Evolutionary conservation across 805 yeast species (phyloP), one percentile per base, ranked within the genome.

Genomic region (Kuraishia capsulata): DNA sequence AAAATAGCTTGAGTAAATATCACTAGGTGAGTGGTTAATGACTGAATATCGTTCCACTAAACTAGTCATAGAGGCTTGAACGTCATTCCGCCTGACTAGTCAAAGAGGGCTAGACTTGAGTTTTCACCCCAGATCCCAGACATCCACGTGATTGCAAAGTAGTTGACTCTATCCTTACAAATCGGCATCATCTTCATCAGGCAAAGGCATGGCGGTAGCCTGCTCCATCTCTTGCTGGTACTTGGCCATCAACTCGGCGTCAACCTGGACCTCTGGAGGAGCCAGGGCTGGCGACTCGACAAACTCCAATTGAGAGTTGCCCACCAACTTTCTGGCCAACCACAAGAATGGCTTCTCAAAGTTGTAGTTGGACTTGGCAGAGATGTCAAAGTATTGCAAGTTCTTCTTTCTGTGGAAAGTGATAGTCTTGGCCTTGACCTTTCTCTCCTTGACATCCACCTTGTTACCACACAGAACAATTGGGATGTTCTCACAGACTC

Each of bases 331-430:
- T 80, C 98, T 86, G 39, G 99, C 98, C 60, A 92, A 85, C 99
- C 99, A 92, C 69, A 92, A 80, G 84, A 92, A 92, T 50, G 99
- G 99, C 76, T 94, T 92, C 76, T 92, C 99, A 59, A 92, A 92
- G 78, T 92, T 94, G 77, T 92, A 92, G 78, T 92, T 92, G 50
- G 98, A 92, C 75, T 92, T 92, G 67, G 99, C 99, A 44, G 97
- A 90, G 64, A 92, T 92, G 70, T 92, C 99, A 75, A 92, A 92
- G 76, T 92, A 92, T 73, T 92, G 99, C 67, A 92, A 78, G 76
- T 92, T 92, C 81, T 92, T 92, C 94, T 92, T 92, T 80, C 99
- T 85, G 87, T 92, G 99, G 96, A 92, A 92, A 53, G 99, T 92
- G 75, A 92, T 92, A 62, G 97, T 86, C 79, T 92, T 92, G 56